phyloP scores from a whole-genome alignment of 305 asterid species.

The Withania somnifera region DNA sequence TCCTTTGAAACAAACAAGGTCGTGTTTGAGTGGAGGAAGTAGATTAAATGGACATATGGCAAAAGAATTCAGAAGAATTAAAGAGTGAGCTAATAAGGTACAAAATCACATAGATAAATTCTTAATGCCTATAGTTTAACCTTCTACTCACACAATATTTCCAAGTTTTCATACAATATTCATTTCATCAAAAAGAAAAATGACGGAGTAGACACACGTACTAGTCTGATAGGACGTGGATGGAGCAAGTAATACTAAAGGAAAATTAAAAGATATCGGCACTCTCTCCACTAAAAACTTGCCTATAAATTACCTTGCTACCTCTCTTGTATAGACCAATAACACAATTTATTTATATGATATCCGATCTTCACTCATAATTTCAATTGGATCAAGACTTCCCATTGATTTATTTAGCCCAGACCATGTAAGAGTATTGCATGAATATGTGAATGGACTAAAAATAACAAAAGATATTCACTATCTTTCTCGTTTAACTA shows the following conservation, averaged over 20 bases:
- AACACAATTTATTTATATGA: neutral
- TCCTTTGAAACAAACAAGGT: too few species aligned
- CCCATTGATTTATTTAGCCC: too few species aligned
- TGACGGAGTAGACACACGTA: neutral
- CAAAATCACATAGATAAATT: too few species aligned
- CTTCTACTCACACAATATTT: too few species aligned
- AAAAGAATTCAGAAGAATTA: too few species aligned
- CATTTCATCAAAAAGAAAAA: neutral
- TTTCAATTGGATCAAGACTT: too few species aligned
- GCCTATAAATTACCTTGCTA: neutral
- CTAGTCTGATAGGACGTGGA: neutral
- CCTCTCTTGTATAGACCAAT: neutral
- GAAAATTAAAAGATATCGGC: neutral
- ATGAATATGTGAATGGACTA: neutral
- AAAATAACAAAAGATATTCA: neutral
- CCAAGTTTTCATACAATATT: neutral
- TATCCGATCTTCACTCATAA: too few species aligned
- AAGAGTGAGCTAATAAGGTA: too few species aligned
- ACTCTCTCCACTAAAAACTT: neutral
- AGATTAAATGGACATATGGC: too few species aligned
- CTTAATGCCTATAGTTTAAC: too few species aligned
- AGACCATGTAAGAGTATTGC: too few species aligned
- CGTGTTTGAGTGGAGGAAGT: too few species aligned
- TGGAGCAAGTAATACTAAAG: neutral
- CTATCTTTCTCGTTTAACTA: constrained; percentile 1